Evolutionary conservation across 352 stramenopile species (phyloP).

Genomic region (Globisporangium viniferum): DNA sequence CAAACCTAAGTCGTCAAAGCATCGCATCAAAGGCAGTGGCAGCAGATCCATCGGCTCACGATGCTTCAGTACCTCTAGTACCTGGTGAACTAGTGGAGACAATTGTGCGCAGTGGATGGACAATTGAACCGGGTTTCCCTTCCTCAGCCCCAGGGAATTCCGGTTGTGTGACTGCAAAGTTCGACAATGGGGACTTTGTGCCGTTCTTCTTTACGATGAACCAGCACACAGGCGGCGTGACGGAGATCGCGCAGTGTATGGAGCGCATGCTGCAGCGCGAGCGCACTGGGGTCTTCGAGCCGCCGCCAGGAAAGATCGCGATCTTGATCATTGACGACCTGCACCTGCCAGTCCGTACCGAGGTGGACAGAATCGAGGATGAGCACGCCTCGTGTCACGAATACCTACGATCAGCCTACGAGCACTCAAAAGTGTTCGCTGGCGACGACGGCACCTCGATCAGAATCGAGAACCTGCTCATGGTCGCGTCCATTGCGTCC

Average conservation of each 20-base stretch:
- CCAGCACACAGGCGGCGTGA: slow-evolving; percentile 13
- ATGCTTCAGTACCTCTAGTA: background rate
- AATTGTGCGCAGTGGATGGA: background rate
- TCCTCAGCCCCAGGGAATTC: background rate
- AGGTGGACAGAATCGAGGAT: background rate
- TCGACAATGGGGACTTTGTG: slow-evolving; percentile 38
- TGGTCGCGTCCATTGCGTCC: slow-evolving; percentile 27
- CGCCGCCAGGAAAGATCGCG: slow-evolving; percentile 48
- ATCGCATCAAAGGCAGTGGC: background rate
- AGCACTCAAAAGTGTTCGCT: slow-evolving; percentile 27
- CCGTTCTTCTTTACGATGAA: slow-evolving; percentile 49
- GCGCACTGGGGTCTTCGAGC: slow-evolving; percentile 41
- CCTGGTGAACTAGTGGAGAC: background rate
- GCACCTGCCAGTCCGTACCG: slow-evolving; percentile 25
- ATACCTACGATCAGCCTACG: slow-evolving; percentile 33
- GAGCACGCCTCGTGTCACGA: slow-evolving; percentile 22
- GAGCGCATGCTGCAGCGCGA: slow-evolving; percentile 60
- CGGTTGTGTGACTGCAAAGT: slow-evolving; percentile 16
- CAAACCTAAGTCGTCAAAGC: background rate
- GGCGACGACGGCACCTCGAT: slow-evolving; percentile 18
- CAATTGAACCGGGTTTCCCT: slow-evolving; percentile 16
- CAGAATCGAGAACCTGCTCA: slow-evolving; percentile 32
- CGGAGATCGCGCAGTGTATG: slow-evolving; percentile 34
- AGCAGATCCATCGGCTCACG: background rate
- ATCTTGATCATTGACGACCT: slow-evolving; percentile 56